Evolutionary conservation across 139 green algal genomes (phyloP), one percentile per base, ranked within the genome.

Genomic region (Haematococcus sp.): DNA sequence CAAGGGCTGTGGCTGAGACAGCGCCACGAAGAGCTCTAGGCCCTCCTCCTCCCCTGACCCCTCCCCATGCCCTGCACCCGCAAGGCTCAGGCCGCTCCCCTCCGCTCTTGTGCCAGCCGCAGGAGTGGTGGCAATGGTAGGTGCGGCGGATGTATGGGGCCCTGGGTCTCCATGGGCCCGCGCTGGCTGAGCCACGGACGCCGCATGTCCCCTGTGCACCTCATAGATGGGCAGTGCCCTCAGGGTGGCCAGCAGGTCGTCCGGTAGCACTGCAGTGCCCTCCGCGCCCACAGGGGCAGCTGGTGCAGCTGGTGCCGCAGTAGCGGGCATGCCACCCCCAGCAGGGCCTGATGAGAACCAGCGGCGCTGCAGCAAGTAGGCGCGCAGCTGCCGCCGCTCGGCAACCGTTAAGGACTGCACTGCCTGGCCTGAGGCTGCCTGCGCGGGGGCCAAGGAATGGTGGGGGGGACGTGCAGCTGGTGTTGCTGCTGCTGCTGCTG

Each of bases 141-240:
- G n/a, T n/a, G n/a, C n/a, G n/a, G n/a, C n/a, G n/a, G n/a, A n/a
- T n/a, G n/a, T n/a, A n/a, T n/a, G n/a, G n/a, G n/a, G n/a, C n/a
- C n/a, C n/a, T n/a, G n/a, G n/a, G n/a, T n/a, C n/a, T n/a, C n/a
- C n/a, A n/a, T n/a, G n/a, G n/a, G n/a, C n/a, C n/a, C n/a, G n/a
- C n/a, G n/a, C n/a, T n/a, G n/a, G n/a, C n/a, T n/a, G n/a, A n/a
- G n/a, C n/a, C n/a, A n/a, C n/a, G n/a, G n/a, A 49, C 40, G 40
- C 40, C 40, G 40, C 68, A 66, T 30, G 28, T 54, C 68, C 51
- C 22, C 23, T 76, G 66, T 68, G 67, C 27, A 81, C 71, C 66
- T 90, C 87, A 71, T 81, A 93, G 27, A 92, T 83, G 4, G 87
- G 88, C 51, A 93, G 79, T 3, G 60, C 54, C 11, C 74, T 66